A percentile compares a stretch with the other conserved stretches of the same genome.
phyloP scores from a whole-genome alignment of 176 grass and related monocot genomes.

The Dactylis glomerata region DNA sequence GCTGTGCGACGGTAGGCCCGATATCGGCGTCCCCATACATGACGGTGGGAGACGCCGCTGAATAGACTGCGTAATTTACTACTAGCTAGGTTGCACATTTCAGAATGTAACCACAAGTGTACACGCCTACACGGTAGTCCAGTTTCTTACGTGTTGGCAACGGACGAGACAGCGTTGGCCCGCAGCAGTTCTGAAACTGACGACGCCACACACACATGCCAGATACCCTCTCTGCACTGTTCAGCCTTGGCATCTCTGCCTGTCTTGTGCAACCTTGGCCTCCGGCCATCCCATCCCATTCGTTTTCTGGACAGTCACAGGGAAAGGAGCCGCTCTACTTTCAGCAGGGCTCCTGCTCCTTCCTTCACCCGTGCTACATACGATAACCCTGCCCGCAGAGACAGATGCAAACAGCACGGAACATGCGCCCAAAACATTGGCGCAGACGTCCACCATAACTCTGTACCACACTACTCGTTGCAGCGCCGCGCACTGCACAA shows the following conservation, averaged over 20 bases:
- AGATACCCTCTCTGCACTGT: neutral
- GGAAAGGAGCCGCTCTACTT: conserved; percentile 44
- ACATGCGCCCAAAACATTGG: conserved; percentile 16
- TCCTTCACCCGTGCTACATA: conserved; percentile 35
- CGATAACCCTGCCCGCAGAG: conserved; percentile 21
- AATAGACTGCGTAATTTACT: neutral
- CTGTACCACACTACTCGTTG: neutral
- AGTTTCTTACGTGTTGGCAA: neutral
- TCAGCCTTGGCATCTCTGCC: conserved; percentile 21
- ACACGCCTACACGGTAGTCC: neutral
- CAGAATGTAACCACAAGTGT: neutral
- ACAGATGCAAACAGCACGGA: conserved; percentile 22
- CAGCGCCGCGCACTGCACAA: neutral
- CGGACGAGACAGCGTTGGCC: neutral
- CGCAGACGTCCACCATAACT: conserved; percentile 23
- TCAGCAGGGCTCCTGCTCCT: conserved; percentile 29
- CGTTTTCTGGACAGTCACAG: conserved; percentile 50
- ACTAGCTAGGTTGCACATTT: neutral
- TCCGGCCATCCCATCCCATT: conserved; percentile 11
- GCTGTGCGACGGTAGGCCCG: neutral
- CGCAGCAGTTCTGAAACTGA: neutral
- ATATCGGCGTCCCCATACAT: neutral
- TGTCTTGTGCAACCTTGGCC: conserved; percentile 13
- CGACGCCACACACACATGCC: neutral
- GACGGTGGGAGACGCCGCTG: neutral